These are phyloP conservation scores for Tylopilus orsonianus DNA, from an alignment of 1,284 basidiomycete genomes.

Conservation along the genomic window DNA sequence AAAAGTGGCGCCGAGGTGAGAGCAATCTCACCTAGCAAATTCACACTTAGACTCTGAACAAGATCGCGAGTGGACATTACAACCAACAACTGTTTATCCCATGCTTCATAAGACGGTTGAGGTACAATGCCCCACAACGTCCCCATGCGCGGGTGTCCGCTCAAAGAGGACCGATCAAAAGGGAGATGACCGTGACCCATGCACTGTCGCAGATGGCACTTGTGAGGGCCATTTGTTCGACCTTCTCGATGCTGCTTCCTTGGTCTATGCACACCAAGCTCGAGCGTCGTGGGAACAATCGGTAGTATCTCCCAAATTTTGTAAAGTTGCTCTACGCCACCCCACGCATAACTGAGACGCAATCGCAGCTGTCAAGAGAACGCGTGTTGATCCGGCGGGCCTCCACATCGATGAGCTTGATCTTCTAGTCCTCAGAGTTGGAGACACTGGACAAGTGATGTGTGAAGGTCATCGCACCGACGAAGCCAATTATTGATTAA, in stretches of 20 bases:
- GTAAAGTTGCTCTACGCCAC: constrained; percentile 11
- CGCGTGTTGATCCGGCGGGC: constrained; percentile 13
- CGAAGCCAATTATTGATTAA: constrained; percentile 11
- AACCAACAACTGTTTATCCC: constrained; percentile 9
- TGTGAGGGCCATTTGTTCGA: constrained; percentile 20
- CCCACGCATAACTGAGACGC: constrained; percentile 29
- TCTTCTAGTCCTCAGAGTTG: too few species aligned
- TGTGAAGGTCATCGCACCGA: constrained; percentile 11
- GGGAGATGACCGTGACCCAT: constrained; percentile 15
- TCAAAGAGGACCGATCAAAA: constrained; percentile 8
- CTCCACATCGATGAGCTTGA: constrained; percentile 16
- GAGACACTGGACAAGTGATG: constrained; percentile 7
- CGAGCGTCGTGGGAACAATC: constrained; percentile 17
- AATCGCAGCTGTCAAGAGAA: constrained; percentile 7
- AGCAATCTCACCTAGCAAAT: constrained; percentile 22
- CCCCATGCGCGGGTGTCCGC: constrained; percentile 19
- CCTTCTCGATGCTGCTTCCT: constrained; percentile 10
- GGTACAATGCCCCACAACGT: constrained; percentile 3
- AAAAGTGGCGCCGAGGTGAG: constrained; percentile 22
- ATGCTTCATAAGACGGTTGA: constrained; percentile 6
- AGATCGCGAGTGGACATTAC: constrained; percentile 14
- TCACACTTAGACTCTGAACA: constrained; percentile 13
- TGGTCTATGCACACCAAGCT: constrained; percentile 25
- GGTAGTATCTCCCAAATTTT: constrained; percentile 7
- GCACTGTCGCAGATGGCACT: constrained; percentile 17